Base-by-base conservation (phyloP, 441 rosid genomes). In the Isatis lusitanica region DNA sequence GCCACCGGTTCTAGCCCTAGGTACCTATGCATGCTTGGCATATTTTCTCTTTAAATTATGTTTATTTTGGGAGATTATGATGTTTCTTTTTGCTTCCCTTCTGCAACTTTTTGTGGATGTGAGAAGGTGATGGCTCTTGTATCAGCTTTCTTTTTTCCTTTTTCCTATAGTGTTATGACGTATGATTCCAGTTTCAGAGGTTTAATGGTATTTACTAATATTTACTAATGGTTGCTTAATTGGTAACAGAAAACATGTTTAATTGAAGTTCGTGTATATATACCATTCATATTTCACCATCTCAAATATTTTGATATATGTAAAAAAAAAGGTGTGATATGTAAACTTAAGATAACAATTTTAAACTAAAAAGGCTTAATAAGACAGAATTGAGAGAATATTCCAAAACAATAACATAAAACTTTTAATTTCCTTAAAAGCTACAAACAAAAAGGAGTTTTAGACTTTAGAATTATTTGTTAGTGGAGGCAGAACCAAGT, bases 111-210 rank as follows among this genome's bases (percentile, higher is more conserved):
- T 88, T 83, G 70, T 73, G 18, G 39, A 60, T 66, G 75, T 78
- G 81, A 81, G 85, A 87, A 84, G 88, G 89, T 63, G 83, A 85
- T 75, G 81, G 64, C 57, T 43, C 15, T 26, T 56, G 40, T 40
- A 31, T 71, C 80, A 67, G 51, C 11, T 67, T 35, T 77, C 17
- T 26, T 6, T 28, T 12, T 26, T 3, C 28, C 8, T 9, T n/a
- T 13, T 35, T 44, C 28, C 18, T 59, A 28, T 33, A 24, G 50
- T 40, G 17, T 75, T 15, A 44, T 68, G 47, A 62, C 57, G 58
- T 60, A 57, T 58, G 70, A 31, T 46, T 67, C 65, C 55, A 59
- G 28, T 15, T 63, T 61, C 56, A 40, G 66, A 63, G 60, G 43
- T 52, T 58, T 68, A 43, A 30, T 57, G 15, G 1, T 56, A 43